Percentiles rank a stretch among this genome's conserved stretches.
Evolutionary conservation across 139 green algal species (phyloP).

Genomic region (Monoraphidium neglectum): DNA sequence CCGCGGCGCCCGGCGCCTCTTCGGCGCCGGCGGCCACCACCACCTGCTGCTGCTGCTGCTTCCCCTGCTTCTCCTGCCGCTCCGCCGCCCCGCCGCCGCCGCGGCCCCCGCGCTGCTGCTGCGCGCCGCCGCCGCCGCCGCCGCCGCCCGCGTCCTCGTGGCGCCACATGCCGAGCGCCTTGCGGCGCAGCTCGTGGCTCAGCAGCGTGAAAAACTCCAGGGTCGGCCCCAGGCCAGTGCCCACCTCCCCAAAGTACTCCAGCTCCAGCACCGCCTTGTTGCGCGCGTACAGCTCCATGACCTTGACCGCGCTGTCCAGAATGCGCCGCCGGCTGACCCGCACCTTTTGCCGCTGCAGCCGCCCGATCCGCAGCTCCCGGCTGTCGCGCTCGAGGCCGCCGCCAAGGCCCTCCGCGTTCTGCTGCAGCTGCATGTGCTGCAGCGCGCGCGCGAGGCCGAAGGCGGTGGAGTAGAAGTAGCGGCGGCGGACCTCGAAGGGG

Average conservation of each 20-base stretch:
- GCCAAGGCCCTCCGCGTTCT: constrained; percentile 61
- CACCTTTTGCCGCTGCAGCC: constrained; percentile 90
- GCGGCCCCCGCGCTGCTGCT: neutral
- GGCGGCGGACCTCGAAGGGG: constrained; percentile 82
- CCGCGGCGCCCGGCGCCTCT: neutral
- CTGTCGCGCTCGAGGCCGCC: constrained; percentile 45
- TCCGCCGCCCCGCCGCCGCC: too few species aligned
- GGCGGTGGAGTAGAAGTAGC: constrained; percentile 90
- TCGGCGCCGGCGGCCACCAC: too few species aligned
- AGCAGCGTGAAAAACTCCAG: constrained; percentile 99
- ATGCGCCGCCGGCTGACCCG: constrained; percentile 83
- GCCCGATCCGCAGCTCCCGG: constrained; percentile 73
- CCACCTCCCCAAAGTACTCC: constrained; percentile 95
- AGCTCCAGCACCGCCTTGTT: constrained; percentile 76
- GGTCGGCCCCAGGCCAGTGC: constrained; percentile 94
- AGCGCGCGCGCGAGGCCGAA: constrained; percentile 89
- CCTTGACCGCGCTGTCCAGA: constrained; percentile 84
- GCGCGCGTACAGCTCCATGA: constrained; percentile 73
- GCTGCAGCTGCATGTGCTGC: constrained; percentile 84
- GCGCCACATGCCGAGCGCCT: constrained; percentile 86
- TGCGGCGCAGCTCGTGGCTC: constrained; percentile 86
- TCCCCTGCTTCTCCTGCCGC: too few species aligned
- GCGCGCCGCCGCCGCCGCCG: neutral
- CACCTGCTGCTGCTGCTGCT: too few species aligned
- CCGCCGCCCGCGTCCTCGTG: constrained; percentile 46